These are phyloP conservation scores for Dimocarpus longan DNA, from an alignment of 345 rosid species.

Conservation along the genomic window DNA sequence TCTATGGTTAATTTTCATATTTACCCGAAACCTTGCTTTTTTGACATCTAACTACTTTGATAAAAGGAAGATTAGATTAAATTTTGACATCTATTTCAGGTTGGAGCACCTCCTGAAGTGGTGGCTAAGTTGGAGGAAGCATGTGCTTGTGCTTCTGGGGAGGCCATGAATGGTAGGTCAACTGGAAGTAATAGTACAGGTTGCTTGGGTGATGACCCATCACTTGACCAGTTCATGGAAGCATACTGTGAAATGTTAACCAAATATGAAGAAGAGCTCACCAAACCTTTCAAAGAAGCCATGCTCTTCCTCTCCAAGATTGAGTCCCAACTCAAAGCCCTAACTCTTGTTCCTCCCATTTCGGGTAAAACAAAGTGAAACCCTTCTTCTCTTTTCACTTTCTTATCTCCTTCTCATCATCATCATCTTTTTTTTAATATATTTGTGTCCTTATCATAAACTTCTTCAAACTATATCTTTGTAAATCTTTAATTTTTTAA, in stretches of 20 bases:
- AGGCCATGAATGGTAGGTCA: constrained; percentile 25
- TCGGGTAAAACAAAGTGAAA: constrained; percentile 29
- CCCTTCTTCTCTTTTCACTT: background rate
- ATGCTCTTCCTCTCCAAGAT: constrained; percentile 44
- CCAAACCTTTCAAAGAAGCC: constrained; percentile 50
- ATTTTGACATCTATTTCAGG: constrained; percentile 21
- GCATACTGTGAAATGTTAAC: constrained; percentile 54
- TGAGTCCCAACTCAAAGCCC: constrained; percentile 45
- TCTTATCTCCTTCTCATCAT: constrained; percentile 5
- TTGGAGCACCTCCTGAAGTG: constrained; percentile 51
- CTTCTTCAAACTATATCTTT: too few relatives aligned
- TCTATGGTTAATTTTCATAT: background rate
- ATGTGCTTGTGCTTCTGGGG: constrained; percentile 32
- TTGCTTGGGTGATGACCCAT: constrained; percentile 43
- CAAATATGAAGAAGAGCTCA: constrained; percentile 48
- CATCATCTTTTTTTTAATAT: background rate
- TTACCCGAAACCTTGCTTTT: background rate
- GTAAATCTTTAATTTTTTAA: too few relatives aligned
- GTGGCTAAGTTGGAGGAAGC: constrained; percentile 46
- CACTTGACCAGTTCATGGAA: constrained; percentile 56
- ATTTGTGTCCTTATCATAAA: too few relatives aligned
- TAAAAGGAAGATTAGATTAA: background rate
- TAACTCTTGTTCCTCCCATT: constrained; percentile 28
- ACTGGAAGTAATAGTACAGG: background rate
- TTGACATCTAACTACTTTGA: background rate